Evolutionary conservation across 106 monocot species (phyloP).

Genomic region (Allium cepa): DNA sequence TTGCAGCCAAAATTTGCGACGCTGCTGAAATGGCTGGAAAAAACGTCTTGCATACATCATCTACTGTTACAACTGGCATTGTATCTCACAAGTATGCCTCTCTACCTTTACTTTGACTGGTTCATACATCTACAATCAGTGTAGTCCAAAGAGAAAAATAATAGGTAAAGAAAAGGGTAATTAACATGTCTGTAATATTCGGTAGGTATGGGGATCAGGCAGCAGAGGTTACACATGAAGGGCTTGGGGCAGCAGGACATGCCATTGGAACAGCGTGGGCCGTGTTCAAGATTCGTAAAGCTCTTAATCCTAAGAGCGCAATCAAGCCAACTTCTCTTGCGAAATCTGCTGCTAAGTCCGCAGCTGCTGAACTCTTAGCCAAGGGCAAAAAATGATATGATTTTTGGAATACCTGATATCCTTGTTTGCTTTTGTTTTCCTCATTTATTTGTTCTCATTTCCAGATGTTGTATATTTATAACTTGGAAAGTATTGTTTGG

Average conservation of each 20-base stretch:
- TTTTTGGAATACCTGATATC: too few relatives aligned
- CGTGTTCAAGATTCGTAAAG: constrained; percentile 75
- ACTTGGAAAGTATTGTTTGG: too few relatives aligned
- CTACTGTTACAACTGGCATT: constrained; percentile 75
- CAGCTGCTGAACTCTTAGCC: constrained; percentile 24
- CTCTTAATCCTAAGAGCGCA: constrained; percentile 56
- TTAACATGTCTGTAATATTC: background rate
- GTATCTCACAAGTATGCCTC: constrained; percentile 58
- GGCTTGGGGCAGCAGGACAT: constrained; percentile 68
- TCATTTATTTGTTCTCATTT: too few relatives aligned
- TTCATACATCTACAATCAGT: too few relatives aligned
- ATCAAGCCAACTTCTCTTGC: constrained; percentile 41
- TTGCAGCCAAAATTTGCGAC: constrained; percentile 85
- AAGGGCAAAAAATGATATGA: constrained; percentile 3
- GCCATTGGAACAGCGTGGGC: constrained; percentile 84
- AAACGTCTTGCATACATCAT: constrained; percentile 81
- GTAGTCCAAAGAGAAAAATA: too few relatives aligned
- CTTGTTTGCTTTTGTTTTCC: too few relatives aligned
- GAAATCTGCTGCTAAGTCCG: constrained; percentile 49
- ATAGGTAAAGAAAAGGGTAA: too few relatives aligned
- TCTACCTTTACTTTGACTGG: background rate
- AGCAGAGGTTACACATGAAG: constrained; percentile 33
- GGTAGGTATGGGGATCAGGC: constrained; percentile 75
- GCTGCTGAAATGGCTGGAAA: constrained; percentile 86
- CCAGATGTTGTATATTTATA: too few relatives aligned